Base-by-base conservation (phyloP, 2,329 filamentous ascomycete species). In the Capronia americana region DNA sequence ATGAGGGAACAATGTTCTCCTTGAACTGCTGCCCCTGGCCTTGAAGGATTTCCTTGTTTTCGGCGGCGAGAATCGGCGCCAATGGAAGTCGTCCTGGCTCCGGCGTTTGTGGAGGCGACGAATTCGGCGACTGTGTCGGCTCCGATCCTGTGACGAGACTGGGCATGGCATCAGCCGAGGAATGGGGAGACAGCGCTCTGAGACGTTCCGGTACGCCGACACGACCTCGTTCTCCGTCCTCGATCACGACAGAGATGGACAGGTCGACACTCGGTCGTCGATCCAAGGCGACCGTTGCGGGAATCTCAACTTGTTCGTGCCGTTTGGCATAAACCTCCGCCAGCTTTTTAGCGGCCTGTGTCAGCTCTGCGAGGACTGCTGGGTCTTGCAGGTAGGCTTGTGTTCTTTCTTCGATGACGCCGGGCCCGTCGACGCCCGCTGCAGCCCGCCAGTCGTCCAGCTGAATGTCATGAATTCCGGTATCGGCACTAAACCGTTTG, bases 401-500 rank as follows among this genome's bases (percentile, higher is more conserved):
- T 12, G 70, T 71, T 58, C 66, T 62, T 17, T 41, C 20, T 55
- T 69, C 70, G 26, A 71, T 64, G 50, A 65, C 55, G 23, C 57
- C 64, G 4, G 61, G 30, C 5, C 64, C 61, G 14, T 65, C 30
- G 8, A 30, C 46, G 23, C 57, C 60, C 23, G 34, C 56, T 26
- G 59, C 64, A 23, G 68, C 66, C 30, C 60, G 61, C 68, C 68
- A 71, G 30, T 71, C 63, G 53, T 71, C 70, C 8, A 71, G 63
- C 34, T 63, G 62, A 57, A 71, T 65, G 41, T 63, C 38, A 56
- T 70, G 66, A 8, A 71, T 68, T 26, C 70, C 70, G 4, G 67
- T 71, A 48, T 70, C 61, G 32, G 68, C 70, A 48, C 70, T 71
- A 50, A 71, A 68, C 46, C 70, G 59, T 17, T 68, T 55, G 62